Percentiles rank a stretch among this genome's conserved stretches.
Conservation (phyloP, 1,284 basidiomycete species). For the Ustilago tritici region DNA sequence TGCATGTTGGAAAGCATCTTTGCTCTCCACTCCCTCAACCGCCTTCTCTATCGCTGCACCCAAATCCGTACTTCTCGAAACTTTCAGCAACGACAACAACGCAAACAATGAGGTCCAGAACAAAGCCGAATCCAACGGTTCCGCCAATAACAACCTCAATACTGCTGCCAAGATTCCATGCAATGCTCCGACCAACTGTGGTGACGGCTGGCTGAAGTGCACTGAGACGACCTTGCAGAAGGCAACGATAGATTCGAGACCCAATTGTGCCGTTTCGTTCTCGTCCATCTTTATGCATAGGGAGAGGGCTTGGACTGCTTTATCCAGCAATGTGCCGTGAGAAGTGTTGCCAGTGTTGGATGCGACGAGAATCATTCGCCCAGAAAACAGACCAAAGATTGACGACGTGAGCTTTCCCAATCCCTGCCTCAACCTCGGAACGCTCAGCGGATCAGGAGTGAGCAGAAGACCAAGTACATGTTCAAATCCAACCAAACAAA, state of each 20-base stretch:
- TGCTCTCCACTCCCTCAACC: slow-evolving; percentile 16
- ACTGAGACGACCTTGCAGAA: slow-evolving; percentile 31
- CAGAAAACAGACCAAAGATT: slow-evolving; percentile 35
- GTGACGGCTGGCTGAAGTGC: slow-evolving; percentile 11
- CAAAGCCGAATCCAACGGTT: slow-evolving; percentile 31
- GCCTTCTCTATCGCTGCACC: slow-evolving; percentile 12
- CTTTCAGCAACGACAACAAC: slow-evolving; percentile 31
- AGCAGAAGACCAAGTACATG: slow-evolving; percentile 33
- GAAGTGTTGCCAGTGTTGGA: background rate
- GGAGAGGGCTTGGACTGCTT: slow-evolving; percentile 34
- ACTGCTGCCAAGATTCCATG: slow-evolving; percentile 16
- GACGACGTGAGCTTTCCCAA: slow-evolving; percentile 37
- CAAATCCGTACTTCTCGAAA: slow-evolving; percentile 26
- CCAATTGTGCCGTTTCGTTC: slow-evolving; percentile 34
- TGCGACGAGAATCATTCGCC: slow-evolving; percentile 32
- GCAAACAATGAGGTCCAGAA: slow-evolving; percentile 39
- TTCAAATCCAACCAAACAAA: slow-evolving; percentile 53
- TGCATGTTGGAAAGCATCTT: slow-evolving; percentile 20
- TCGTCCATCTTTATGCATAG: slow-evolving; percentile 51
- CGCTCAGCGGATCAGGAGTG: slow-evolving; percentile 33
- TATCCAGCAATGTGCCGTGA: slow-evolving; percentile 18
- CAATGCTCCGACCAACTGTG: slow-evolving; percentile 16
- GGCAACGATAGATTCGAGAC: slow-evolving; percentile 35
- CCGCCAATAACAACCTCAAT: slow-evolving; percentile 30
- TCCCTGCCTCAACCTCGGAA: slow-evolving; percentile 36